These are phyloP conservation scores for Asterella californica DNA, from an alignment of 225 moss, liverwort and hornwort genomes.

Conservation along the genomic window DNA sequence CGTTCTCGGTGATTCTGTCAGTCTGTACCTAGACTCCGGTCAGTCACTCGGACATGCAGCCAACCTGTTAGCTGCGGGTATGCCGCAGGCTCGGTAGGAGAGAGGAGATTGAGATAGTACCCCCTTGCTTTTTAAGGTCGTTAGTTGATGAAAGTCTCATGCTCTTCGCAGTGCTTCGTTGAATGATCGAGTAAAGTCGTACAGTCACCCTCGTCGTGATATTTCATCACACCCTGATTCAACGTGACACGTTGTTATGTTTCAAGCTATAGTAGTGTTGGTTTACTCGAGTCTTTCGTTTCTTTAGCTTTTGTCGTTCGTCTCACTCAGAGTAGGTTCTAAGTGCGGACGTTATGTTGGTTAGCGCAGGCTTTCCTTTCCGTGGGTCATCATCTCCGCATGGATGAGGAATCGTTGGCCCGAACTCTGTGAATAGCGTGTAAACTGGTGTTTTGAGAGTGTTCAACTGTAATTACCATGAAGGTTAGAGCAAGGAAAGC, in stretches of 20 bases:
- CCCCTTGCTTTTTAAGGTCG: not conserved
- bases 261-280: not conserved
- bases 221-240: not conserved
- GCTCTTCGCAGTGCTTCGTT: too few species aligned
- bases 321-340: not conserved
- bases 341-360: not conserved
- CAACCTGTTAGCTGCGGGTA: not conserved
- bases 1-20: not conserved
- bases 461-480: slow-evolving; percentile 23
- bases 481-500: slow-evolving; percentile 47
- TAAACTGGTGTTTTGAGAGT: slow-evolving; percentile 1
- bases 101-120: not conserved
- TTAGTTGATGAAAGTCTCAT: too few species aligned
- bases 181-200: too few species aligned
- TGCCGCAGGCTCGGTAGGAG: not conserved
- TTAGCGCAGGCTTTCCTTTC: slow-evolving; percentile 15
- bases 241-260: not conserved
- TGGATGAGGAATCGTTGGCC: slow-evolving; percentile 1
- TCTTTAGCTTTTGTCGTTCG: not conserved
- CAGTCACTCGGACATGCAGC: not conserved
- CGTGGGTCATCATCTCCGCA: not conserved
- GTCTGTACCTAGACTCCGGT: not conserved
- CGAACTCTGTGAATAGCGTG: not conserved
- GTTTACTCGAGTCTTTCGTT: not conserved
- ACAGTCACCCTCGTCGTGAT: not conserved